Conservation (phyloP, 208 protist species). For the Entamoeba nuttalli region DNA sequence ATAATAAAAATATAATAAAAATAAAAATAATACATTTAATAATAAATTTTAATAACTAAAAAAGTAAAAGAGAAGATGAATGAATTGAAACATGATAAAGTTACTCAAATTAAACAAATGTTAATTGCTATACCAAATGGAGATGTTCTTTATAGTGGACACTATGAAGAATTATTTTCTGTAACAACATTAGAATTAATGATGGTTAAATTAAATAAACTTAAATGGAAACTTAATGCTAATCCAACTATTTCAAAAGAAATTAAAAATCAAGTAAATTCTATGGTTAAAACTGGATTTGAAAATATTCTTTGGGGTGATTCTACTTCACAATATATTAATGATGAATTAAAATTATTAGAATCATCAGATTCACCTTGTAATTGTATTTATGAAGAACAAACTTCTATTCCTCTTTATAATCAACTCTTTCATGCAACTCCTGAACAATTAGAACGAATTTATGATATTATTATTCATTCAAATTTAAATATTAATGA, state of each 20-base stretch:
- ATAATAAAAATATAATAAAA: too few relatives aligned
- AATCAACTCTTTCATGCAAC: not conserved
- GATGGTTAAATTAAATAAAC: not conserved
- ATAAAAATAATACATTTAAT: too few relatives aligned
- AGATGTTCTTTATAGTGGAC: not conserved
- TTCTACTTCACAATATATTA: not conserved
- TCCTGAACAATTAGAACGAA: not conserved
- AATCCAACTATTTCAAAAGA: not conserved
- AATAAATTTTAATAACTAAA: too few relatives aligned
- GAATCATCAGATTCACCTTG: not conserved
- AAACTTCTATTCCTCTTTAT: not conserved
- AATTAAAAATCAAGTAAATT: not conserved
- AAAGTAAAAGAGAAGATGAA: too few relatives aligned
- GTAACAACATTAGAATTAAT: not conserved
- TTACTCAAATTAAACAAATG: not conserved
- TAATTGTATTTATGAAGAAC: not conserved
- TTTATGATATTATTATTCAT: not conserved
- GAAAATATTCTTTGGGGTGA: not conserved
- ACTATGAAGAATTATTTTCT: not conserved
- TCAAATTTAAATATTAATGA: too few relatives aligned
- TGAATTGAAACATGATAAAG: not conserved
- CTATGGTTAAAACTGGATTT: not conserved
- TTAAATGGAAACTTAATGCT: not conserved
- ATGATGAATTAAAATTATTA: not conserved
- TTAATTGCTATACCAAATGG: not conserved